Evolutionary conservation across 2,329 filamentous ascomycete species (phyloP).

Genomic region (Immersiporthe knoxdaviesiana): DNA sequence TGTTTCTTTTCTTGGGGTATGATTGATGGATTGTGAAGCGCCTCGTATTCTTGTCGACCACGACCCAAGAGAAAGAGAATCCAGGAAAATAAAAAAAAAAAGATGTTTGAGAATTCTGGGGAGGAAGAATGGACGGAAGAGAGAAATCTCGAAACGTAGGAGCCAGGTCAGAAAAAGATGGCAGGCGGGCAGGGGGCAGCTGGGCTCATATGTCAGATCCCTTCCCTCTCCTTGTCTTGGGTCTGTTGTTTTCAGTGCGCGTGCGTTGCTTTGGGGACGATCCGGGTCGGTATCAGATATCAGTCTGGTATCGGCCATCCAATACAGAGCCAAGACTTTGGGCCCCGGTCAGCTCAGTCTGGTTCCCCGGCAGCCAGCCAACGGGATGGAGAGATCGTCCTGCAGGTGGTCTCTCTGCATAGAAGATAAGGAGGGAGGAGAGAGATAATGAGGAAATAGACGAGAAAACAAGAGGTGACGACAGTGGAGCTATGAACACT

Average conservation of each 20-base stretch:
- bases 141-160: slow-evolving; percentile 14
- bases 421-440: slow-evolving; percentile 21
- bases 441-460: slow-evolving; percentile 16
- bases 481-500: too few species aligned
- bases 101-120: neutral
- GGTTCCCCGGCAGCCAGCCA: slow-evolving; percentile 20
- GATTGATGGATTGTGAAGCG: neutral
- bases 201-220: slow-evolving; percentile 25
- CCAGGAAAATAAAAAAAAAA: neutral
- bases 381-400: slow-evolving; percentile 17
- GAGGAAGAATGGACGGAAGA: neutral
- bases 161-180: slow-evolving; percentile 13
- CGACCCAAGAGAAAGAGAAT: neutral
- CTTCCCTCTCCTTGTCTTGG: neutral
- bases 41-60: neutral
- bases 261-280: neutral
- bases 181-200: neutral
- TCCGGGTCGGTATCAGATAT: slow-evolving; percentile 28
- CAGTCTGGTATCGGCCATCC: slow-evolving; percentile 18
- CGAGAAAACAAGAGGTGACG: slow-evolving; percentile 11
- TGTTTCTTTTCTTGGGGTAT: neutral
- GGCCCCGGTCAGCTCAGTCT: slow-evolving; percentile 14
- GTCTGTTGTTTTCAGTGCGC: slow-evolving; percentile 4
- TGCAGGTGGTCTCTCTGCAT: slow-evolving; percentile 8
- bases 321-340: slow-evolving; percentile 26